These are phyloP conservation scores for Thuja plicata DNA, from an alignment of 83 land plant species.

Conservation along the genomic window DNA sequence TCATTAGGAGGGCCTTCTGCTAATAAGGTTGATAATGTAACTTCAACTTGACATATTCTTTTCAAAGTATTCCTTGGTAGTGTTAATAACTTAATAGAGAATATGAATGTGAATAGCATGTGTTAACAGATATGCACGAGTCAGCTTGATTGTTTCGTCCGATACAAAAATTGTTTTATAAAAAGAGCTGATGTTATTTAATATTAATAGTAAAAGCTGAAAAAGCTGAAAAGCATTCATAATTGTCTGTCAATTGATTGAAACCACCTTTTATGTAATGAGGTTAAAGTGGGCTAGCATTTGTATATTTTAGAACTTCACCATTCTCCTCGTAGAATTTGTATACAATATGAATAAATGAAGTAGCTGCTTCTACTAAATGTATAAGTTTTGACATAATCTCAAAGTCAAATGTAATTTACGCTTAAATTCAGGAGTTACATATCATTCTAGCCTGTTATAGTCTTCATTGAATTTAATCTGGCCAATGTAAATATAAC, in stretches of 20 bases:
- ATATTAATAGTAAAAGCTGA: neutral
- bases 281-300: neutral
- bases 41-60: neutral
- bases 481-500: too few species aligned
- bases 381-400: neutral
- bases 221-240: neutral
- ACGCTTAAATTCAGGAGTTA: neutral
- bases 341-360: neutral
- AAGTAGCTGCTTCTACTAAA: neutral
- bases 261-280: neutral
- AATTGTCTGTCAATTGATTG: neutral
- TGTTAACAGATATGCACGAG: neutral
- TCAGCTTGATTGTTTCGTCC: neutral
- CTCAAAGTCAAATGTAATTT: too few species aligned
- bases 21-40: neutral
- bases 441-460: neutral
- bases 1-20: slow-evolving; percentile 56
- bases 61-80: neutral
- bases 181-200: neutral
- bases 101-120: neutral
- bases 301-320: neutral
- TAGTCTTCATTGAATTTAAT: too few species aligned
- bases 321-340: neutral
- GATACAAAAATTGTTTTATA: neutral
- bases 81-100: neutral